A percentile compares a stretch with the other conserved stretches of the same genome.
These are phyloP conservation scores for Linum tenue DNA, from an alignment of 345 rosid genomes.

Conservation along the genomic window DNA sequence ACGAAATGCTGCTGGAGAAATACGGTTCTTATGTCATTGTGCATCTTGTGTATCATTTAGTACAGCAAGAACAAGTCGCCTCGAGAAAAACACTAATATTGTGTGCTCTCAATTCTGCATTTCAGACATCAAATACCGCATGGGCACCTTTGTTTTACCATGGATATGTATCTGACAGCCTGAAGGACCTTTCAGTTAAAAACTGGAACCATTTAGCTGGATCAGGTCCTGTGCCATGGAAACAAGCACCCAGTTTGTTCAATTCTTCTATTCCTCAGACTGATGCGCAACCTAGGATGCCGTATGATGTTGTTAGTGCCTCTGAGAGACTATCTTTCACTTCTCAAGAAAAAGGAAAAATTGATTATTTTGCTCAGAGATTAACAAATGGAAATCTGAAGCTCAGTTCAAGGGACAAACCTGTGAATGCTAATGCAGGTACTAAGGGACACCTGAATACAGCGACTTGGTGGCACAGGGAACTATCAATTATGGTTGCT, in stretches of 20 bases:
- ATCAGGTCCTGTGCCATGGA: constrained; percentile 69
- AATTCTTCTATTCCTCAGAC: constrained; percentile 49
- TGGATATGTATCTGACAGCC: constrained; percentile 42
- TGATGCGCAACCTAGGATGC: constrained; percentile 39
- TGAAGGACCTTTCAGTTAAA: constrained; percentile 42
- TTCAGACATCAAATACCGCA: constrained; percentile 50
- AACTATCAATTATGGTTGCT: not conserved
- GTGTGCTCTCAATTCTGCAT: constrained; percentile 13
- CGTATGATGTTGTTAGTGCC: constrained; percentile 37
- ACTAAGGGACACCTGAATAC: not conserved
- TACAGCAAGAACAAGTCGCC: not conserved
- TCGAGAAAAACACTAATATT: not conserved
- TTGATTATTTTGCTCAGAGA: constrained; percentile 50
- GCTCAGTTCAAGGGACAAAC: constrained; percentile 29
- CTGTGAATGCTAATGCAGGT: constrained; percentile 67
- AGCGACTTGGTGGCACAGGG: not conserved
- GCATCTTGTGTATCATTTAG: too few relatives aligned
- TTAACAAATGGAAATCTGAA: constrained; percentile 48
- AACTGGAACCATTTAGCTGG: constrained; percentile 61
- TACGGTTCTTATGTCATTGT: too few relatives aligned
- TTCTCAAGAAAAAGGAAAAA: constrained; percentile 45
- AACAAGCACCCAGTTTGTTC: constrained; percentile 60
- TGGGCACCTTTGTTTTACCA: constrained; percentile 40
- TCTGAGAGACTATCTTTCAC: constrained; percentile 32
- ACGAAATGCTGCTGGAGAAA: not conserved